Percentiles rank a stretch among this genome's conserved stretches.
Evolutionary conservation across 306 rosid genomes (phyloP).

Genomic region (Ceratonia siliqua): DNA sequence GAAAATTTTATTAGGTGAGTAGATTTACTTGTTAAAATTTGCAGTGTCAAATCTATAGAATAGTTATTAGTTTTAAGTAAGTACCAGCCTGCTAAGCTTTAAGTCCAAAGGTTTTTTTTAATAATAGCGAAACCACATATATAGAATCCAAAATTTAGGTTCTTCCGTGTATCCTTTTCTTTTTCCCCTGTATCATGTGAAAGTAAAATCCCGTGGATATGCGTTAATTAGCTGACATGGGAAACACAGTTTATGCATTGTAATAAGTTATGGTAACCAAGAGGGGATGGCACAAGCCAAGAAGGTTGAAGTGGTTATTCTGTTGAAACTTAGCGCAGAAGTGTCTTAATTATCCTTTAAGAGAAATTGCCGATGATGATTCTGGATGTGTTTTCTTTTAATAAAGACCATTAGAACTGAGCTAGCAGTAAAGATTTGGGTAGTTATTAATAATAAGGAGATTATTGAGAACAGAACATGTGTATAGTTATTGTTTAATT

Average conservation of each 20-base stretch:
- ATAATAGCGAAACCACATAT: background rate
- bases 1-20: conserved; percentile 62
- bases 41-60: conserved; percentile 37
- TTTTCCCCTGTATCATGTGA: background rate
- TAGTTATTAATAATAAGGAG: too few species aligned
- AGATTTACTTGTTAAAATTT: conserved; percentile 8
- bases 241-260: background rate
- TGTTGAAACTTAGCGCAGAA: background rate
- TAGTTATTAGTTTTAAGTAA: conserved; percentile 25
- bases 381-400: too few species aligned
- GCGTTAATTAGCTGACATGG: background rate
- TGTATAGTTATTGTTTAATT: background rate
- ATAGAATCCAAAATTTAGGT: background rate
- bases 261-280: background rate
- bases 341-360: background rate
- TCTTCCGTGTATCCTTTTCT: background rate
- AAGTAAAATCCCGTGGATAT: background rate
- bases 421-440: too few species aligned
- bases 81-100: conserved; percentile 39
- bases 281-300: background rate
- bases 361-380: background rate
- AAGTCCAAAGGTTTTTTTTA: conserved; percentile 2
- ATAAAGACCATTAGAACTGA: too few species aligned
- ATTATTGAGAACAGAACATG: too few species aligned
- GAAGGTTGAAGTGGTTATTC: background rate